Percentiles rank a stretch among this genome's conserved stretches.
These are phyloP conservation scores for Fusarium mexicanum DNA, from an alignment of 2,329 filamentous ascomycete species.

Conservation along the genomic window DNA sequence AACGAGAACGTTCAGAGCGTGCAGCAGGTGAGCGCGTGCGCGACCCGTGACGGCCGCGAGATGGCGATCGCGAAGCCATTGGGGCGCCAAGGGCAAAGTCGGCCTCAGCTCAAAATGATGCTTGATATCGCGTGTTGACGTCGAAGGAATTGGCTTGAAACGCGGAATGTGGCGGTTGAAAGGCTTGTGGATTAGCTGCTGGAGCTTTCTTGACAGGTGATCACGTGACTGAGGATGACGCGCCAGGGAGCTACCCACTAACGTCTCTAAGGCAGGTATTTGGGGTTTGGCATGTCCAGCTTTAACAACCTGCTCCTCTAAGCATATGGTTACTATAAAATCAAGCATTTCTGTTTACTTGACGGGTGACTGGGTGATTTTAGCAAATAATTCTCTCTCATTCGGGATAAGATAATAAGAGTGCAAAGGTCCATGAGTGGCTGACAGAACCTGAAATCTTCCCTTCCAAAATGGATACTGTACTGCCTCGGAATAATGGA, in stretches of 20 bases:
- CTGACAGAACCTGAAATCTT: too few species aligned
- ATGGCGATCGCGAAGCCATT: constrained; percentile 48
- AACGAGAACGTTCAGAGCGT: constrained; percentile 48
- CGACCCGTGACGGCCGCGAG: constrained; percentile 48
- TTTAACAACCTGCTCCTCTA: not conserved
- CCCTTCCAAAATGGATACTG: too few species aligned
- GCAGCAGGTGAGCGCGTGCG: constrained; percentile 49
- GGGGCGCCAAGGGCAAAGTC: not conserved
- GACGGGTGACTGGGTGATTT: not conserved
- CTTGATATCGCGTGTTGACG: constrained; percentile 15
- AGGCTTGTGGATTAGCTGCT: not conserved
- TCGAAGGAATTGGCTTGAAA: constrained; percentile 10
- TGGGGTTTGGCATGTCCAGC: not conserved
- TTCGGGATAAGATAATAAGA: not conserved
- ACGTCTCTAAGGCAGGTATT: not conserved
- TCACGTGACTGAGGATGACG: constrained; percentile 26
- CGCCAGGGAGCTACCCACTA: not conserved
- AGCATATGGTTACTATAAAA: not conserved
- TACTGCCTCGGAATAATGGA: not conserved
- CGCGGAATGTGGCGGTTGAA: constrained; percentile 3
- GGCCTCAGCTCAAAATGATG: not conserved
- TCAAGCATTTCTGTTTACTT: not conserved
- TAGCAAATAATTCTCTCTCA: not conserved
- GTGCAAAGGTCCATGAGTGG: too few species aligned
- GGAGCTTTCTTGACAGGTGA: constrained; percentile 30